Evolutionary conservation across 257 asterid genomes (phyloP), one percentile per base, ranked within the genome.

Genomic region (Verbascum thapsus): DNA sequence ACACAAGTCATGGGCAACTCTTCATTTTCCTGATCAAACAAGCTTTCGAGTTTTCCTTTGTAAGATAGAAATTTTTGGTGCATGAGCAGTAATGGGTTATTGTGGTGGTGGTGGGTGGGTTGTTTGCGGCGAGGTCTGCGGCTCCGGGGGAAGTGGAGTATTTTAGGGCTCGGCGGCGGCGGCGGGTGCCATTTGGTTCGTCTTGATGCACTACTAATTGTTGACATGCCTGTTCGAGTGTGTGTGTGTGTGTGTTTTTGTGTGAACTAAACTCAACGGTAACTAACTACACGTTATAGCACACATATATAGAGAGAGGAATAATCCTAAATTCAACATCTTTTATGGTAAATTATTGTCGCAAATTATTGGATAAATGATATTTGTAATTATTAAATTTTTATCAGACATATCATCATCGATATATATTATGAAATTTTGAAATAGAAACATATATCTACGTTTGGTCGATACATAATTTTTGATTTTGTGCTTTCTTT

Each of bases 111-210:
- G 68, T 62, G 42, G 63, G 76, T 9, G 37, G 78, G 63, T 0
- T 12, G 83, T 63, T 80, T 84, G n/a, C 88, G 84, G 64, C 88
- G 87, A 54, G 63, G 67, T 16, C 91, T 63, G 5, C 96, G 78
- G 52, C 85, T 53, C 40, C 87, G 81, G 9, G 85, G 90, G 8
- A 91, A 81, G 76, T 85, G 81, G 71, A 88, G 89, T 53, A 91
- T 76, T 68, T 84, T 86, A 8, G 98, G 98, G 73, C 79, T 84
- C 5, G 92, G 88, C 10, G 88, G 95, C 50, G 92, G 96, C 43
- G 92, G 84, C 43, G 94, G 86, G 30, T 80, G 85, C 90, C 96
- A 82, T 70, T 79, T 88, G 19, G 75, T 72, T 48, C 69, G 75
- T 78, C 88, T 81, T 57, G 80, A 66, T 9, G 53, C 32, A 62